These are phyloP conservation scores for Metschnikowia chrysomelidarum DNA, from an alignment of 805 yeast species.

Conservation along the genomic window DNA sequence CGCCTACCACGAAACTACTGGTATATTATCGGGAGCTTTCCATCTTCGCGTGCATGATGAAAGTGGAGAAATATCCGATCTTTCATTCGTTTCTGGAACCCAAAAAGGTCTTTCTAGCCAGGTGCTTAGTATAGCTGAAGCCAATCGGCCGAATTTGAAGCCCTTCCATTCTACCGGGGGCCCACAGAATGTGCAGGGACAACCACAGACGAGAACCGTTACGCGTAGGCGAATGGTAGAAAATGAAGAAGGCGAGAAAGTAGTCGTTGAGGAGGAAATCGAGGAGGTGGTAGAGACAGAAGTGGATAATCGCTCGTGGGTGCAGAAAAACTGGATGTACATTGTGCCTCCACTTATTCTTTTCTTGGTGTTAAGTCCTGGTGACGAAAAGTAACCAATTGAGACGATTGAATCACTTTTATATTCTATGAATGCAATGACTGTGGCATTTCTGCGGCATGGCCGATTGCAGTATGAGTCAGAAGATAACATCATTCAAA, in stretches of 20 bases:
- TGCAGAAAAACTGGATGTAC: conserved; percentile 64
- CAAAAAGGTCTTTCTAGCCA: not conserved
- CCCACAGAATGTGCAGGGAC: conserved; percentile 18
- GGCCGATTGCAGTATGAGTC: no score
- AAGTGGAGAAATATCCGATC: conserved; percentile 3
- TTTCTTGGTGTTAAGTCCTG: conserved; percentile 34
- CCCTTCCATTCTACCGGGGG: conserved; percentile 18
- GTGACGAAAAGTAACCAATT: conserved; percentile 13
- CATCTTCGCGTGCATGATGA: conserved; percentile 7
- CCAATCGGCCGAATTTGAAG: conserved; percentile 31
- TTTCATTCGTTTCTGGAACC: conserved; percentile 7
- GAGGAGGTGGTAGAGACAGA: conserved; percentile 25
- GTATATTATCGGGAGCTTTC: conserved; percentile 17
- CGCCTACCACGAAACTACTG: conserved; percentile 16
- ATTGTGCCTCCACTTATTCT: conserved; percentile 47
- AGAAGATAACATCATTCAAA: not conserved
- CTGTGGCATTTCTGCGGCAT: no score
- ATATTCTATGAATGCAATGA: no score
- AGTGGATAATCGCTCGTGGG: conserved; percentile 42
- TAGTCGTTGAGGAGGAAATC: conserved; percentile 22
- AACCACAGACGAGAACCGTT: conserved; percentile 17
- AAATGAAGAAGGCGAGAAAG: conserved; percentile 24
- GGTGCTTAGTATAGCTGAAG: conserved; percentile 9
- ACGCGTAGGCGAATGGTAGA: conserved; percentile 19
- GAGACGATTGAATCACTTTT: no score